Percentiles rank a stretch among this genome's conserved stretches.
Conservation (phyloP, 2,329 filamentous ascomycete genomes). For the Paecilomyces dactylethromorphus region DNA sequence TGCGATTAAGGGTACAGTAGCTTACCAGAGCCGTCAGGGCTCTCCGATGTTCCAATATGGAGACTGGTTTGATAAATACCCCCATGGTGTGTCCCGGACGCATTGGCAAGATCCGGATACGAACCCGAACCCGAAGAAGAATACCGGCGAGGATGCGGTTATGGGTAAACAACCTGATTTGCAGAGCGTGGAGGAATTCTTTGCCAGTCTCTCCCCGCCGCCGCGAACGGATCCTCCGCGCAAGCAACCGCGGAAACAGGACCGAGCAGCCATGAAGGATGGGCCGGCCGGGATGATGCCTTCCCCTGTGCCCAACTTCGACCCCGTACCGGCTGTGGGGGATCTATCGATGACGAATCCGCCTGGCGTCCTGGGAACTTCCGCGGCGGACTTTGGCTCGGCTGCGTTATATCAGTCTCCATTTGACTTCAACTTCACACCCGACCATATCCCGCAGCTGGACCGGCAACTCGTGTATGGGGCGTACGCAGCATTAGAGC, state of each 20-base stretch:
- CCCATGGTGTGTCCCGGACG: slow-evolving; percentile 77
- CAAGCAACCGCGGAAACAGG: slow-evolving; percentile 40
- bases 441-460: slow-evolving; percentile 55
- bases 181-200: slow-evolving; percentile 93
- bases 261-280: slow-evolving; percentile 16
- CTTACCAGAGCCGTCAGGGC: slow-evolving; percentile 31
- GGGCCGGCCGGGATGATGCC: slow-evolving; percentile 6
- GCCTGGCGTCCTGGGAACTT: slow-evolving; percentile 20
- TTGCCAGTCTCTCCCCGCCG: slow-evolving; percentile 68
- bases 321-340: slow-evolving; percentile 14
- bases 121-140: slow-evolving; percentile 58
- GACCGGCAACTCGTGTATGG: slow-evolving; percentile 72
- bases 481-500: slow-evolving; percentile 56
- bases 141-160: slow-evolving; percentile 78
- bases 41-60: slow-evolving; percentile 84
- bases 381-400: slow-evolving; percentile 26
- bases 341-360: slow-evolving; percentile 22
- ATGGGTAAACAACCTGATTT: slow-evolving; percentile 82
- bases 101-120: slow-evolving; percentile 73
- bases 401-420: slow-evolving; percentile 22
- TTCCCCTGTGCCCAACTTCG: slow-evolving; percentile 14
- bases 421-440: slow-evolving; percentile 32
- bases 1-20: slow-evolving; percentile 57
- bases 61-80: slow-evolving; percentile 95
- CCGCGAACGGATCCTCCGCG: slow-evolving; percentile 41